These are phyloP conservation scores for Xylaria palmicola DNA, from an alignment of 495 filamentous ascomycete genomes.

Conservation along the genomic window DNA sequence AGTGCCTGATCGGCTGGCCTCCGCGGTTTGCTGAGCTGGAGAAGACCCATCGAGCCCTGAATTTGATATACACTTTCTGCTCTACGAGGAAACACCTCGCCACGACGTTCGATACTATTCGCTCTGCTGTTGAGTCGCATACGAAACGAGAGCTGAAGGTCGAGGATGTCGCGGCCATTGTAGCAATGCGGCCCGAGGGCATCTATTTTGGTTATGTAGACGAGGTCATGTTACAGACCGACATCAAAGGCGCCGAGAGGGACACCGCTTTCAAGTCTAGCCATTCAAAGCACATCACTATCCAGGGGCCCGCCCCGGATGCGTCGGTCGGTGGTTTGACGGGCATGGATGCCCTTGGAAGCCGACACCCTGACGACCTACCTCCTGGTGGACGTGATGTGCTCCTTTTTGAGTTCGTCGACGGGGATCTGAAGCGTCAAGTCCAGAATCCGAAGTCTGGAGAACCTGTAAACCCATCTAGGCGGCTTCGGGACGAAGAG, in stretches of 20 bases:
- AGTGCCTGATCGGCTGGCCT: slow-evolving; percentile 61
- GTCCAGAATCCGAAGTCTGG: slow-evolving; percentile 68
- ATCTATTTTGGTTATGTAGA: slow-evolving; percentile 87
- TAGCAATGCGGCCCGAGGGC: slow-evolving; percentile 69
- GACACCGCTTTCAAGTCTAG: slow-evolving; percentile 51
- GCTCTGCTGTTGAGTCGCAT: slow-evolving; percentile 78
- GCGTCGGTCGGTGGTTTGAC: slow-evolving; percentile 50
- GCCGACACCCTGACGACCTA: slow-evolving; percentile 31
- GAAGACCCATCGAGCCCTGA: slow-evolving; percentile 79
- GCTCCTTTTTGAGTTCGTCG: slow-evolving; percentile 87
- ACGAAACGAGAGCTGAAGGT: slow-evolving; percentile 66
- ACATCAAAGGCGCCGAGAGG: slow-evolving; percentile 64
- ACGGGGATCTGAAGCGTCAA: slow-evolving; percentile 85
- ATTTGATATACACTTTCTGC: slow-evolving; percentile 91
- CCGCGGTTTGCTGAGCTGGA: slow-evolving; percentile 67
- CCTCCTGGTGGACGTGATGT: slow-evolving; percentile 57
- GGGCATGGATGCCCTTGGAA: slow-evolving; percentile 41
- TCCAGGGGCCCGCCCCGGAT: slow-evolving; percentile 43
- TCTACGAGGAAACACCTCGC: slow-evolving; percentile 87
- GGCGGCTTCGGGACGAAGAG: slow-evolving; percentile 69
- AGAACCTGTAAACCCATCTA: slow-evolving; percentile 62
- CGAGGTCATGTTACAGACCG: slow-evolving; percentile 73
- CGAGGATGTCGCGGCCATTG: slow-evolving; percentile 80
- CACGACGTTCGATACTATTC: slow-evolving; percentile 88
- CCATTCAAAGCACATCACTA: slow-evolving; percentile 38